Percentiles rank a stretch among this genome's conserved stretches.
These are phyloP conservation scores for Podaxis sp. DNA, from an alignment of 768 basidiomycete species.

Conservation along the genomic window DNA sequence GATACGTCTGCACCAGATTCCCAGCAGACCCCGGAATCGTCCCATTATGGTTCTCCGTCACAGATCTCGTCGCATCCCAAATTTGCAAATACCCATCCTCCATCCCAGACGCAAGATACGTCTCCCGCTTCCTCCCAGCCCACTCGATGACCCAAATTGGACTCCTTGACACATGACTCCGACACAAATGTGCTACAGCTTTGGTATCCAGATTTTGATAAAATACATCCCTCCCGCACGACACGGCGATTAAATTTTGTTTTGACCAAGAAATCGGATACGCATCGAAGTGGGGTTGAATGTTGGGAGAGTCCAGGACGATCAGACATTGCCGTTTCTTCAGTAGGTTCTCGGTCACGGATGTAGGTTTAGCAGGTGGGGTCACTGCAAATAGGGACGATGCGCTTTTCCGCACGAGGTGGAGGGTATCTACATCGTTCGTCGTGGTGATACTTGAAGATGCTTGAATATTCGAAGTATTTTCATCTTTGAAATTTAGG, in stretches of 20 bases:
- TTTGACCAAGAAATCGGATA: slow-evolving; percentile 61
- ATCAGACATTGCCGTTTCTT: slow-evolving; percentile 50
- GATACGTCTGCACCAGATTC: slow-evolving; percentile 10
- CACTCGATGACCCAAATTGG: slow-evolving; percentile 47
- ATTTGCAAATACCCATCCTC: slow-evolving; percentile 45
- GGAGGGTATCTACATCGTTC: slow-evolving; percentile 36
- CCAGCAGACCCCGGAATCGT: neutral
- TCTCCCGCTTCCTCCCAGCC: slow-evolving; percentile 36
- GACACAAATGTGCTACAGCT: slow-evolving; percentile 47
- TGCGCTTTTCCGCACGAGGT: slow-evolving; percentile 47
- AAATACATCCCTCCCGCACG: slow-evolving; percentile 54
- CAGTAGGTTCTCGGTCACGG: slow-evolving; percentile 55
- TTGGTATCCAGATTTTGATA: slow-evolving; percentile 59
- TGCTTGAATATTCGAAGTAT: slow-evolving; percentile 3
- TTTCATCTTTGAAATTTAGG: slow-evolving; percentile 45
- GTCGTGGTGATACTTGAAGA: slow-evolving; percentile 13
- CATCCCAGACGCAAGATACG: slow-evolving; percentile 48
- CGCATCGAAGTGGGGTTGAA: slow-evolving; percentile 48
- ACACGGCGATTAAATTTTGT: slow-evolving; percentile 57
- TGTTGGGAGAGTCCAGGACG: slow-evolving; percentile 62
- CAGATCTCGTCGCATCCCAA: slow-evolving; percentile 40
- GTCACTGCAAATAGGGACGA: slow-evolving; percentile 42
- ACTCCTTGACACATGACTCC: slow-evolving; percentile 26
- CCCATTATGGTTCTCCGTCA: slow-evolving; percentile 24
- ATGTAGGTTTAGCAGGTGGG: slow-evolving; percentile 28